A percentile compares a stretch with the other conserved stretches of the same genome.
These are phyloP conservation scores for Garcia nutans DNA, from an alignment of 345 rosid genomes.

Conservation along the genomic window DNA sequence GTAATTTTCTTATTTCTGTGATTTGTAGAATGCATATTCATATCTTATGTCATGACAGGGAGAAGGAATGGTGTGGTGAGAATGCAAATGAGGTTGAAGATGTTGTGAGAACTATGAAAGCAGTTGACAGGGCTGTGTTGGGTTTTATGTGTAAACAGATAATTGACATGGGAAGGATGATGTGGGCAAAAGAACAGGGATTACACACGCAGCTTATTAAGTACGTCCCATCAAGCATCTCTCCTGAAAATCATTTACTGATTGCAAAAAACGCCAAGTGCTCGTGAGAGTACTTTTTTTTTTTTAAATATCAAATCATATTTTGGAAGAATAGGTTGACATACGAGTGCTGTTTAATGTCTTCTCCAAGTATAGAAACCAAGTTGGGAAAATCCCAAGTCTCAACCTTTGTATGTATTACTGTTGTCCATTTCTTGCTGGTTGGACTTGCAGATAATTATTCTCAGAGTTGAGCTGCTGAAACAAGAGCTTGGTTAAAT, in stretches of 20 bases:
- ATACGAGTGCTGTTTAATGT: background rate
- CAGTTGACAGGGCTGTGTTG: constrained; percentile 62
- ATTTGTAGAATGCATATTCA: background rate
- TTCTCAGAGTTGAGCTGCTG: background rate
- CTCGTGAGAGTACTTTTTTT: background rate
- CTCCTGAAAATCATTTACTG: constrained; percentile 80
- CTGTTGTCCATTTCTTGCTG: background rate
- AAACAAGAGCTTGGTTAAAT: background rate
- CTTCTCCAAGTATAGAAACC: background rate
- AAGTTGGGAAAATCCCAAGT: no score
- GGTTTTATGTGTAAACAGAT: constrained; percentile 92
- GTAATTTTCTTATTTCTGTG: background rate
- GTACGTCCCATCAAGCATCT: constrained; percentile 66
- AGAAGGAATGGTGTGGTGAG: constrained; percentile 32
- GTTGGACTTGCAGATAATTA: background rate
- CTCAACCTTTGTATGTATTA: no score
- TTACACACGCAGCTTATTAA: constrained; percentile 59
- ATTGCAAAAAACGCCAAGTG: constrained; percentile 36
- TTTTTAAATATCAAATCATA: background rate
- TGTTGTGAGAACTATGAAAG: constrained; percentile 58
- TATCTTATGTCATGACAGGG: constrained; percentile 32
- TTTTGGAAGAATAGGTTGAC: background rate
- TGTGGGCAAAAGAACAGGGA: constrained; percentile 60
- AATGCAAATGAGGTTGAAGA: constrained; percentile 51
- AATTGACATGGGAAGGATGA: constrained; percentile 75